Conservation (phyloP, 1,284 basidiomycete genomes). For the Leccinum subrobustum region DNA sequence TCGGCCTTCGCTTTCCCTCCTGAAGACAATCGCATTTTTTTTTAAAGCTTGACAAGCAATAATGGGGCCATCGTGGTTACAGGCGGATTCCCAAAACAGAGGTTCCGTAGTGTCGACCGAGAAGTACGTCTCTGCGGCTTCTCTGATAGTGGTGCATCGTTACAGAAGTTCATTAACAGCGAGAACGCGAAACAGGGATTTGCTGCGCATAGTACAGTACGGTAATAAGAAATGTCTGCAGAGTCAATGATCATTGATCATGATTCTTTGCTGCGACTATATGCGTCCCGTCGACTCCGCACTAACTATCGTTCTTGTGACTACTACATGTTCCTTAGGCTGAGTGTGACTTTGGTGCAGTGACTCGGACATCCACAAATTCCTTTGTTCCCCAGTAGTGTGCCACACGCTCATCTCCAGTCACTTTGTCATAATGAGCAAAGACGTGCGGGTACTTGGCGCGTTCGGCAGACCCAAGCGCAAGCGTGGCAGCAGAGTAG, state of each 20-base stretch:
- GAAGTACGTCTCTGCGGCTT: not conserved
- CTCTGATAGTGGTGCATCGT: not conserved
- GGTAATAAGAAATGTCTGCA: not conserved
- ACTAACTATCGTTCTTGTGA: not conserved
- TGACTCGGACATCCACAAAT: conserved; percentile 15
- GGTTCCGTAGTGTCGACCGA: not conserved
- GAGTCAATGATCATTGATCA: not conserved
- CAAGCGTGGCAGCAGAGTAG: conserved; percentile 22
- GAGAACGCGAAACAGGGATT: not conserved
- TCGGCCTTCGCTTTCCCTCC: not conserved
- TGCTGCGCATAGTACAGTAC: no score
- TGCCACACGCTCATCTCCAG: conserved; percentile 46
- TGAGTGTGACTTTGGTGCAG: conserved; percentile 5
- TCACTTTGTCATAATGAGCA: conserved; percentile 50
- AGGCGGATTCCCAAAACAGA: not conserved
- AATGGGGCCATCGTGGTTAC: not conserved
- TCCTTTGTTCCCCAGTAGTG: conserved; percentile 18
- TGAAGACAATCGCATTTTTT: no score
- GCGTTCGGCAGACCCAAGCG: conserved; percentile 42
- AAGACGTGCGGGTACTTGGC: conserved; percentile 46
- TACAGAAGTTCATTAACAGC: not conserved
- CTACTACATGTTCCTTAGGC: not conserved
- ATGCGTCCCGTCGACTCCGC: not conserved
- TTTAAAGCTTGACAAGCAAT: not conserved
- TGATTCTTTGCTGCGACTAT: not conserved